Base-by-base conservation (phyloP, 2,329 filamentous ascomycete species). In the Pleomassaria siparia region DNA sequence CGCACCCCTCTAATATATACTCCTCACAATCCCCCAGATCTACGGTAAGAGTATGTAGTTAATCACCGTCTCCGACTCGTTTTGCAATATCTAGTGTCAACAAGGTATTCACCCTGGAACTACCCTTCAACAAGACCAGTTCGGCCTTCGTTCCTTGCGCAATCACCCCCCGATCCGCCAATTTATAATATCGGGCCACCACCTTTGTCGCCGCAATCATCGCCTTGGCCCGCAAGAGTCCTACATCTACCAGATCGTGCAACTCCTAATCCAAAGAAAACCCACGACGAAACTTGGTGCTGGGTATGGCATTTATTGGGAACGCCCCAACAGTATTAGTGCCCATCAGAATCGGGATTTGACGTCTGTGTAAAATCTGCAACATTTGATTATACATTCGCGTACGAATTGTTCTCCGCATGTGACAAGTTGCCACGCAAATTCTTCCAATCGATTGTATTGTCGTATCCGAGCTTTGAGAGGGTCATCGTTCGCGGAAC, bases 341-440 rank as follows among this genome's bases (percentile, higher is more conserved):
- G 4, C 66, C 63, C 1, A 62, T 64, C n/a, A 69, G 54, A 28
- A 67, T 52, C 29, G 64, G 60, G n/a, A 67, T 55, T 4, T 61
- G 60, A 13, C 29, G 25, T 6, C 20, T 24, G 18, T 50, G 39
- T 11, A 53, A 8, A 10, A 29, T n/a, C 11, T 2, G 11, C 25
- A 8, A 45, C 44, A 28, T 48, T 51, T 7, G 36, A 25, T 15
- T 16, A 13, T 4, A 48, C 42, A 30, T 42, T 35, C 20, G 5
- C 16, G 18, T 16, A 43, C 13, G 41, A 20, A 6, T 21, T 24
- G 12, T 42, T 43, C 8, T n/a, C 25, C n/a, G 24, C n/a, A n/a
- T n/a, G n/a, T n/a, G n/a, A 29, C 36, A 18, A 15, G 4, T 3
- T 32, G 22, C 36, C 21, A 6, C 44, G 11, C 2, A 44, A 35